phyloP scores from a whole-genome alignment of 1,284 basidiomycete species.

The Earliella scabrosa region DNA sequence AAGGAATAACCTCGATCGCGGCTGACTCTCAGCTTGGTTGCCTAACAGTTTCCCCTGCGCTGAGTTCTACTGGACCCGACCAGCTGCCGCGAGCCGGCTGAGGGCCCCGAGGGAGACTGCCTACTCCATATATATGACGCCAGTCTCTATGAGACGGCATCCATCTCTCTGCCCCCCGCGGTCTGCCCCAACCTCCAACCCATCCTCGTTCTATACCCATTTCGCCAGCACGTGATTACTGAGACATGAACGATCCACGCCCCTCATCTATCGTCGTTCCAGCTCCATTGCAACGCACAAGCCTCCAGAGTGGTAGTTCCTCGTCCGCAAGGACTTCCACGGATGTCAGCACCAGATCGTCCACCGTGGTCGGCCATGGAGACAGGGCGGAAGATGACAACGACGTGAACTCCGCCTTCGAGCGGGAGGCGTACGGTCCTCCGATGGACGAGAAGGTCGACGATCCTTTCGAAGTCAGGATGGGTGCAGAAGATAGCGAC shows the following conservation, averaged over 20 bases:
- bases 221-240: too few relatives aligned
- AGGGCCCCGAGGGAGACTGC: background rate
- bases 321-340: background rate
- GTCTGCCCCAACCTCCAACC: too few relatives aligned
- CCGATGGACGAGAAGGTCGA: conserved; percentile 29
- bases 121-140: background rate
- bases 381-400: conserved; percentile 36
- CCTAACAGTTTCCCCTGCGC: background rate
- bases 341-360: conserved; percentile 12
- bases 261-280: too few relatives aligned
- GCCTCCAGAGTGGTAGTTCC: too few relatives aligned
- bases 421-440: conserved; percentile 30
- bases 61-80: background rate
- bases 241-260: background rate
- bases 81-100: background rate
- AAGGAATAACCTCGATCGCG: background rate
- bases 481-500: conserved; percentile 43
- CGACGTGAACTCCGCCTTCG: conserved; percentile 30
- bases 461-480: conserved; percentile 44
- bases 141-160: too few relatives aligned
- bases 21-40: too few relatives aligned
- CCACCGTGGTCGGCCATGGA: conserved; percentile 16
- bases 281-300: too few relatives aligned
- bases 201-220: too few relatives aligned
- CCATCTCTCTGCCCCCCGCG: background rate